These are phyloP conservation scores for Sugiyamaella sp. DNA, from an alignment of 1,139 yeast species.

Conservation along the genomic window DNA sequence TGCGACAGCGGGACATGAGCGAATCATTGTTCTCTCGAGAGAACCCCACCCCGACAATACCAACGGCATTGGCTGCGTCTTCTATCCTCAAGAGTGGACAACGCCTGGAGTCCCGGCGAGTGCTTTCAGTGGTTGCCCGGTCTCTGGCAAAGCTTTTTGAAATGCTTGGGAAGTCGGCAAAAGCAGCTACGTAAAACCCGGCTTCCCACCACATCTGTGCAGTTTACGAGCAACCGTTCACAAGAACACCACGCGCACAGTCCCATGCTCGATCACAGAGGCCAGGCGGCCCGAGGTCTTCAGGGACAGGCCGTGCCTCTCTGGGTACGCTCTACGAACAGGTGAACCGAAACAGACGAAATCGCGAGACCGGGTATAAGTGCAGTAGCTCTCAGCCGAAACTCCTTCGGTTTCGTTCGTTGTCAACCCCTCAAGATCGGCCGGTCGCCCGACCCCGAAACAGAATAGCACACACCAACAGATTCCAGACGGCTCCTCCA, in stretches of 20 bases:
- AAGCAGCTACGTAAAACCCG: slow-evolving; percentile 19
- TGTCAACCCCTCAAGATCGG: too few relatives aligned
- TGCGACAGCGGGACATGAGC: slow-evolving; percentile 15
- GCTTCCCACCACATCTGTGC: background rate
- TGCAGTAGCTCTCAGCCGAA: too few relatives aligned
- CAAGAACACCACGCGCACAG: background rate
- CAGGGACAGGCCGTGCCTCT: too few relatives aligned
- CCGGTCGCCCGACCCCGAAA: too few relatives aligned
- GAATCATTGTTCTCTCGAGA: slow-evolving; percentile 15
- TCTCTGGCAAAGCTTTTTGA: slow-evolving; percentile 16
- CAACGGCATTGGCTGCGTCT: background rate
- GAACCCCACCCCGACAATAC: slow-evolving; percentile 5
- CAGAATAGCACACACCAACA: too few relatives aligned
- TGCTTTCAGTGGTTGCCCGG: slow-evolving; percentile 16
- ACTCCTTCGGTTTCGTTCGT: too few relatives aligned
- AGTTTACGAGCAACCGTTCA: background rate
- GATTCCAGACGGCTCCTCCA: too few relatives aligned
- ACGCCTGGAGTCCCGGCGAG: background rate
- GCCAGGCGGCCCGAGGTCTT: too few relatives aligned
- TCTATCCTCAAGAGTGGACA: background rate
- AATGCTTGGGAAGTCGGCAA: slow-evolving; percentile 1
- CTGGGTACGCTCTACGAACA: too few relatives aligned
- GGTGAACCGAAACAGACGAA: too few relatives aligned
- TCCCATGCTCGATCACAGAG: too few relatives aligned
- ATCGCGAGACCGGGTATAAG: too few relatives aligned